Conservation (phyloP, 768 basidiomycete species). For the Rhodotorula kratochvilovae region DNA sequence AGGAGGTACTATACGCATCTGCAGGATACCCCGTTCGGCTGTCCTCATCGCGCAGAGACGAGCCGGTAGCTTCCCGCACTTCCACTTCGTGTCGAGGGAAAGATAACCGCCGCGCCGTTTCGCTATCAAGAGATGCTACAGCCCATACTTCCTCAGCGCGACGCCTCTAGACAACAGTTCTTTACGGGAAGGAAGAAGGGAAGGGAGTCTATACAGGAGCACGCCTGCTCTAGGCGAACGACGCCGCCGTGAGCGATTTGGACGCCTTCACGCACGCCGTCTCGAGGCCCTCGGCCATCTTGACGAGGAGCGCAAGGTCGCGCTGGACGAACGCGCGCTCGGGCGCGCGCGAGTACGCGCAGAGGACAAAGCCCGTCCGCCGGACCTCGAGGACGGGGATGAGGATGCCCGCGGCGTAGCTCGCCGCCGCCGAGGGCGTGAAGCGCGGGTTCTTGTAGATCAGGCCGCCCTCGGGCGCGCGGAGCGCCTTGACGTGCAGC, state of each 20-base stretch:
- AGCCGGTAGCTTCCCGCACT: too few species aligned
- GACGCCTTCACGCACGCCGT: conserved; percentile 1
- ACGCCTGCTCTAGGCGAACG: neutral
- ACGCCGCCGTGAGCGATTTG: neutral
- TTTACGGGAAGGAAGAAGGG: too few species aligned
- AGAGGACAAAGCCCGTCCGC: conserved; percentile 31
- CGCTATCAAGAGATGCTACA: too few species aligned
- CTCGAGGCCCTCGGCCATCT: conserved; percentile 33
- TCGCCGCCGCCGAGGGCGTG: conserved; percentile 1
- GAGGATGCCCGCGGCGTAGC: conserved; percentile 34
- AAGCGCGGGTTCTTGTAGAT: conserved; percentile 38
- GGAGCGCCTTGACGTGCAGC: conserved; percentile 40
- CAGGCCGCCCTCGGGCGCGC: conserved; percentile 41
- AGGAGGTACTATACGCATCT: too few species aligned
- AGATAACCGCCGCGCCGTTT: too few species aligned
- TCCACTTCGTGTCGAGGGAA: too few species aligned
- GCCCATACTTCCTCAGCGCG: too few species aligned
- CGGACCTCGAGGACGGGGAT: conserved; percentile 39
- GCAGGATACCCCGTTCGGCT: too few species aligned
- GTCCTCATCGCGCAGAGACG: too few species aligned
- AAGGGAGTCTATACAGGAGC: neutral
- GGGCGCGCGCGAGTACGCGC: conserved; percentile 24
- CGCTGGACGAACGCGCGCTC: conserved; percentile 25
- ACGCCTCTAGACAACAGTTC: too few species aligned
- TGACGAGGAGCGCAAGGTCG: conserved; percentile 19